Percentiles rank a stretch among this genome's conserved stretches.
These are phyloP conservation scores for Annona squamosa DNA, from an alignment of 164 flowering plant genomes.

Conservation along the genomic window DNA sequence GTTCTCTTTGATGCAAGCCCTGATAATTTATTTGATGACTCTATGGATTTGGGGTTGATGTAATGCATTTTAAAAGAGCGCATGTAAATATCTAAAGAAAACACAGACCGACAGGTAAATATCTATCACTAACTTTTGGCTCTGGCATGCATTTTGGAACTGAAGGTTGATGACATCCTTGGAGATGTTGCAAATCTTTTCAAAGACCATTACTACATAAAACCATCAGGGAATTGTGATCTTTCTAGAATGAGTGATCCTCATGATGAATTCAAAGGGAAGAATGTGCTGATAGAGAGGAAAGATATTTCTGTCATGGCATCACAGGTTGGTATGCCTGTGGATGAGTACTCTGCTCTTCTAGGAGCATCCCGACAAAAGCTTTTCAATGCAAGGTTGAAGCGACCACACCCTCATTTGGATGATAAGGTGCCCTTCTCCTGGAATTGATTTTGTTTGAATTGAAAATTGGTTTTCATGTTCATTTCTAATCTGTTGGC, in stretches of 20 bases:
- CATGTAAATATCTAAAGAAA: too few relatives aligned
- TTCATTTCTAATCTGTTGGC: background rate
- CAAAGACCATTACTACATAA: conserved; percentile 78
- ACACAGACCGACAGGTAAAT: too few relatives aligned
- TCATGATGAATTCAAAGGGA: conserved; percentile 69
- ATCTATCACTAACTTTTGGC: too few relatives aligned
- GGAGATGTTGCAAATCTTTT: conserved; percentile 67
- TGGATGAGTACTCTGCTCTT: conserved; percentile 50
- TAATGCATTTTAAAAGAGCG: too few relatives aligned
- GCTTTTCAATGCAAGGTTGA: conserved; percentile 57
- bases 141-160: background rate
- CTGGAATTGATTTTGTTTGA: background rate
- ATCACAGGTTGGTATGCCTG: conserved; percentile 43
- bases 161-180: conserved; percentile 62
- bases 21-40: too few relatives aligned
- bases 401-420: conserved; percentile 80
- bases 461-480: background rate
- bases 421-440: conserved; percentile 78
- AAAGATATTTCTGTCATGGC: conserved; percentile 50
- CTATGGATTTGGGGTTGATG: too few relatives aligned
- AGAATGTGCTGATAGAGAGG: conserved; percentile 78
- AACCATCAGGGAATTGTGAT: conserved; percentile 81
- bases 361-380: conserved; percentile 51
- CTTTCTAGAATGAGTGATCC: conserved; percentile 91
- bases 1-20: too few relatives aligned